phyloP scores from a whole-genome alignment of 345 rosid species.

The Adansonia digitata region DNA sequence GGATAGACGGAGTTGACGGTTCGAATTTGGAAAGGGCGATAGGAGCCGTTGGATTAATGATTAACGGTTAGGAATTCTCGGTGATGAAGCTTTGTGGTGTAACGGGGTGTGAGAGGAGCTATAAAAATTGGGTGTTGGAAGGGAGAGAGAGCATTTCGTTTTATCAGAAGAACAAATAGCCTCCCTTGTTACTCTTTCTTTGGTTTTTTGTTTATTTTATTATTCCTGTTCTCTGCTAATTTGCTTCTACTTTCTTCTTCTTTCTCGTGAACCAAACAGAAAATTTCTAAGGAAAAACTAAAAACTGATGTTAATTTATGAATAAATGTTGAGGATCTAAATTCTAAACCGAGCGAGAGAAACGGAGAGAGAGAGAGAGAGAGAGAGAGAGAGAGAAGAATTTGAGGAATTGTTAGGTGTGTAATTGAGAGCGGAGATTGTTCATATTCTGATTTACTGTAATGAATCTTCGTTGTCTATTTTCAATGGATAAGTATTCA shows the following conservation, averaged over 20 bases:
- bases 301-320: conserved; percentile 10
- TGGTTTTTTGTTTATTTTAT: conserved; percentile 11
- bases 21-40: conserved; percentile 2
- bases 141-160: conserved; percentile 23
- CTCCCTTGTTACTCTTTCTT: conserved; percentile 3
- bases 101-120: conserved; percentile 14
- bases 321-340: conserved; percentile 31
- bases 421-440: conserved; percentile 15
- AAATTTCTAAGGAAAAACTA: not conserved
- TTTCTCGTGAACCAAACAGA: conserved; percentile 32
- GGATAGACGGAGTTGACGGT: conserved; percentile 21
- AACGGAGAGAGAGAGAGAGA: conserved; percentile 5
- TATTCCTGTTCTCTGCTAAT: conserved; percentile 24
- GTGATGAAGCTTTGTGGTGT: conserved; percentile 2
- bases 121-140: conserved; percentile 17
- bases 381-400: conserved; percentile 1
- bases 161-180: conserved; percentile 8
- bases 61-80: conserved; percentile 18
- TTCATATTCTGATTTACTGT: not conserved
- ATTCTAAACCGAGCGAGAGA: conserved; percentile 19
- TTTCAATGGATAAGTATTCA: not conserved
- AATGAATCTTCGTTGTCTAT: not conserved
- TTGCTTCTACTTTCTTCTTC: conserved; percentile 28
- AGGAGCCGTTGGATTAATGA: conserved; percentile 23
- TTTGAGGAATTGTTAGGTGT: conserved; percentile 17